These are phyloP conservation scores for Xylaria telfairii DNA, from an alignment of 495 filamentous ascomycete species.

Conservation along the genomic window DNA sequence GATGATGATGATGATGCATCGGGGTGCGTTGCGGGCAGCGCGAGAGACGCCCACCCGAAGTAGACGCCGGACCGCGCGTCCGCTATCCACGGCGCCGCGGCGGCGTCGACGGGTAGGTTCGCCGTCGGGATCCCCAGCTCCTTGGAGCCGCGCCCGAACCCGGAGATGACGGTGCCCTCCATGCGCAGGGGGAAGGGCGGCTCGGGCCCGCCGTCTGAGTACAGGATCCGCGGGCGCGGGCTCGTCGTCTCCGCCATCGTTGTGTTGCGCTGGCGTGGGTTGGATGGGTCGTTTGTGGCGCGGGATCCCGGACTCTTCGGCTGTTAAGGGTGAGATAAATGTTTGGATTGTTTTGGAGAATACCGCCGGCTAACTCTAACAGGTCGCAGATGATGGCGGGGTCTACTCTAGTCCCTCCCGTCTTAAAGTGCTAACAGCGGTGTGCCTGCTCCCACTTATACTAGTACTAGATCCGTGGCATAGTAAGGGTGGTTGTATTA, in stretches of 20 bases:
- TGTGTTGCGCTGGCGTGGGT: background rate
- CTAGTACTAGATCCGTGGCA: no score
- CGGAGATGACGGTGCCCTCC: constrained; percentile 84
- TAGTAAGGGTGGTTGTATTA: no score
- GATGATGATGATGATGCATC: no score
- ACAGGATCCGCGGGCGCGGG: constrained; percentile 66
- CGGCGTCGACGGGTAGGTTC: constrained; percentile 85
- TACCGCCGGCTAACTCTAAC: no score
- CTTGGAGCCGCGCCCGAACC: constrained; percentile 92
- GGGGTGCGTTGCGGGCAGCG: constrained; percentile 53
- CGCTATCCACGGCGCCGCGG: constrained; percentile 70
- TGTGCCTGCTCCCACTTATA: no score
- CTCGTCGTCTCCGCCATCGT: constrained; percentile 16
- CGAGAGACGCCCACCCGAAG: constrained; percentile 82
- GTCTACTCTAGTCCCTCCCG: no score
- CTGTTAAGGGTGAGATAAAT: no score
- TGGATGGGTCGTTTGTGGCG: background rate
- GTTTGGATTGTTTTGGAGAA: no score
- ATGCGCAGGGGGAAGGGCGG: constrained; percentile 82
- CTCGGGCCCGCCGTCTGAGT: constrained; percentile 71
- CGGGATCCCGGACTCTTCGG: background rate
- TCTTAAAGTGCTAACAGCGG: no score
- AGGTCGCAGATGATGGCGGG: no score
- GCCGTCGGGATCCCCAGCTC: constrained; percentile 97
- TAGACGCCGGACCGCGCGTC: constrained; percentile 82